These are phyloP conservation scores for Didymella pomorum DNA, from an alignment of 2,329 filamentous ascomycete genomes.

Conservation along the genomic window DNA sequence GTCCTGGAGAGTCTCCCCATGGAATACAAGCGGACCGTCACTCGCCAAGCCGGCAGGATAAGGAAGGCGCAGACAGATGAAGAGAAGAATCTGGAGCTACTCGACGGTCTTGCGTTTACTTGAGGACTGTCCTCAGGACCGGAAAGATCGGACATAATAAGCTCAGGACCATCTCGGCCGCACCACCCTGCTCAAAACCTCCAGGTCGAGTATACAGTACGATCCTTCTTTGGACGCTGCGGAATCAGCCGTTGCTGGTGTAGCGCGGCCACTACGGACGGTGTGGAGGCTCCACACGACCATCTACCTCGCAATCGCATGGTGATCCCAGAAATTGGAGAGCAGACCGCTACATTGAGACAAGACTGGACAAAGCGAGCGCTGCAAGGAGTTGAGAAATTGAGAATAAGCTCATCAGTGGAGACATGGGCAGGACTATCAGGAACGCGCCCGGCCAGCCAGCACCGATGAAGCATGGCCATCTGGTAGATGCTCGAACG, in stretches of 20 bases:
- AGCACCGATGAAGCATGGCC: no score
- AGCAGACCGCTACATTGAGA: no score
- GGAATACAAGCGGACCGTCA: slow-evolving; percentile 3
- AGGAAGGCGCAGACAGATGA: slow-evolving; percentile 23
- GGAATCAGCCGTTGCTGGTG: neutral
- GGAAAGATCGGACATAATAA: neutral
- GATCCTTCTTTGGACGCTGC: neutral
- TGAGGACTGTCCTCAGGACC: slow-evolving; percentile 15
- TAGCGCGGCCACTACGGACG: no score
- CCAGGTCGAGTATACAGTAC: neutral
- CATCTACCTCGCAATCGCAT: no score
- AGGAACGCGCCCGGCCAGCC: no score
- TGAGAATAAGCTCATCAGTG: no score
- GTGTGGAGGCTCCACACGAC: no score
- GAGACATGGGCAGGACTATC: no score
- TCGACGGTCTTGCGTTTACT: slow-evolving; percentile 35
- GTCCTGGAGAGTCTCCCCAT: slow-evolving; percentile 29
- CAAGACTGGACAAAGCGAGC: no score
- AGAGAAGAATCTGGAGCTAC: slow-evolving; percentile 34
- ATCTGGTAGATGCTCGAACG: no score
- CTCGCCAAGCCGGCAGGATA: neutral
- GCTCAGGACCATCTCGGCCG: neutral
- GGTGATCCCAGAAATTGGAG: no score
- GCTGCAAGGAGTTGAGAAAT: no score
- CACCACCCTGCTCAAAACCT: neutral